Percentiles rank a stretch among this genome's conserved stretches.
Evolutionary conservation across 75 land plant genomes (phyloP).

Genomic region (Cupressus sempervirens): DNA sequence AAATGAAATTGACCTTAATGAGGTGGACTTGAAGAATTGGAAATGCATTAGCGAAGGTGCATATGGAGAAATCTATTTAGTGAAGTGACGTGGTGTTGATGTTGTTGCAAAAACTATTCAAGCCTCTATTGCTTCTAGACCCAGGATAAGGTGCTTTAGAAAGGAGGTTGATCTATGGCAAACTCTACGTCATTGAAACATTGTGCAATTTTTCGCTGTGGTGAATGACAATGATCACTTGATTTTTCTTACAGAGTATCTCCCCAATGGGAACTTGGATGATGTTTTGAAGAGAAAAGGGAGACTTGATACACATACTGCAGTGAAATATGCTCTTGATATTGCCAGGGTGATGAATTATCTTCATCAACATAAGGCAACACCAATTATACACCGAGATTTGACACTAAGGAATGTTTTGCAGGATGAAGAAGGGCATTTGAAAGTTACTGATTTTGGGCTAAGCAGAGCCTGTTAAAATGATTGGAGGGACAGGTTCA

Average conservation of each 20-base stretch:
- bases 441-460: conserved; percentile 70
- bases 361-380: conserved; percentile 58
- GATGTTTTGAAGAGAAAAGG: conserved; percentile 41
- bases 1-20: no score
- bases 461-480: conserved; percentile 42
- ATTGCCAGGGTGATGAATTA: conserved; percentile 78
- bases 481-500: conserved; percentile 52
- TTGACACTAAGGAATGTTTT: conserved; percentile 65
- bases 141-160: conserved; percentile 35
- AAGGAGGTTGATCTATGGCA: conserved; percentile 43
- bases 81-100: conserved; percentile 58
- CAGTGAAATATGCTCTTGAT: conserved; percentile 53
- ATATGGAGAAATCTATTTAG: conserved; percentile 53
- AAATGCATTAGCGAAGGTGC: no score
- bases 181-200: conserved; percentile 54
- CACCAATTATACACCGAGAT: conserved; percentile 57
- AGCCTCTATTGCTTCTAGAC: conserved; percentile 34
- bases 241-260: conserved; percentile 56
- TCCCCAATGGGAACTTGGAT: conserved; percentile 45
- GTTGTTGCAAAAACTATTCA: conserved; percentile 62
- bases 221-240: conserved; percentile 33
- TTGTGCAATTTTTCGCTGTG: conserved; percentile 60
- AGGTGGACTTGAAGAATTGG: no score
- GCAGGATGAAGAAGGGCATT: conserved; percentile 45
- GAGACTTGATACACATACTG: conserved; percentile 37